These are phyloP conservation scores for Lecanicillium sp. DNA, from an alignment of 2,329 filamentous ascomycete species.

Conservation along the genomic window DNA sequence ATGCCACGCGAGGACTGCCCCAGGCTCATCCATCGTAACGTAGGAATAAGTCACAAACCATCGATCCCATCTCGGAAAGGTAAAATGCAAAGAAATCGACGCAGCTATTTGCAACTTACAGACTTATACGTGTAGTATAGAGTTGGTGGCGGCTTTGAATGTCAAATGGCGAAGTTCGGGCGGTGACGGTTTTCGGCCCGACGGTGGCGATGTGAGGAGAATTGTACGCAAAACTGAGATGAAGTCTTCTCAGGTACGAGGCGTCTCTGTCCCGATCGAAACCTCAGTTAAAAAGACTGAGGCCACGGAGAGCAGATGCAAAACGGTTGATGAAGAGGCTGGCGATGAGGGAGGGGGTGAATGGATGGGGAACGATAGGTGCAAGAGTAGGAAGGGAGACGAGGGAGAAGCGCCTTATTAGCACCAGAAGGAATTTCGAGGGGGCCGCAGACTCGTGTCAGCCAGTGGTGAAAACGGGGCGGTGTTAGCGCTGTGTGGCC, in stretches of 20 bases:
- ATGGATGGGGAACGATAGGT: slow-evolving; percentile 17
- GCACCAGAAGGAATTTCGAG: slow-evolving; percentile 21
- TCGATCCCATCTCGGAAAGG: no score
- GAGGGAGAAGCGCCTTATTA: slow-evolving; percentile 16
- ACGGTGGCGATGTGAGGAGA: slow-evolving; percentile 2
- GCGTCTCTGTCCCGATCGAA: background rate
- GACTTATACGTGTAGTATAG: background rate
- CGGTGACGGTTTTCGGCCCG: slow-evolving; percentile 11
- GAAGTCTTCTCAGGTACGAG: background rate
- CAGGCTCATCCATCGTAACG: no score
- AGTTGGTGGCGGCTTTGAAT: background rate
- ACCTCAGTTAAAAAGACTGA: background rate
- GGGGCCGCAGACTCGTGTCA: slow-evolving; percentile 9
- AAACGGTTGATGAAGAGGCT: slow-evolving; percentile 7
- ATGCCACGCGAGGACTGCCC: no score
- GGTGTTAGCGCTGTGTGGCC: slow-evolving; percentile 15
- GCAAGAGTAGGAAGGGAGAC: slow-evolving; percentile 17
- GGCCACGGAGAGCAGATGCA: slow-evolving; percentile 3
- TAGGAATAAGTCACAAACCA: no score
- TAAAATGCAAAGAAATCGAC: no score
- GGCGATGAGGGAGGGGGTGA: slow-evolving; percentile 14
- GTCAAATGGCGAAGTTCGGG: slow-evolving; percentile 6
- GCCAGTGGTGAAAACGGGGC: slow-evolving; percentile 11
- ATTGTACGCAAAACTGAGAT: slow-evolving; percentile 3
- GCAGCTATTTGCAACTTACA: background rate